These are phyloP conservation scores for Arthroderma uncinatum DNA, from an alignment of 2,329 filamentous ascomycete species.

Conservation along the genomic window DNA sequence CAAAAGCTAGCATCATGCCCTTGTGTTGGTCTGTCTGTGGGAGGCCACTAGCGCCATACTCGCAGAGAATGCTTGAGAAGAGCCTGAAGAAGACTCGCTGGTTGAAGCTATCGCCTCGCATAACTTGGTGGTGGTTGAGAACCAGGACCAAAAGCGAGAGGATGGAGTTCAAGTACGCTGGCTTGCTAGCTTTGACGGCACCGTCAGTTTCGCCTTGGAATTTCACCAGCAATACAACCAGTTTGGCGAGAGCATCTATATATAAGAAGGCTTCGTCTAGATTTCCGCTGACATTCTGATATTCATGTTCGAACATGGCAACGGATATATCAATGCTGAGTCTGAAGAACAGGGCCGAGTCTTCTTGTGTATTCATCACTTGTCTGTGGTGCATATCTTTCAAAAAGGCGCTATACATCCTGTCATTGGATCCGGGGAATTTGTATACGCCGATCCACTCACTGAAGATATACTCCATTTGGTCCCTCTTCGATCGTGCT, in stretches of 20 bases:
- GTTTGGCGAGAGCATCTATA: constrained; percentile 70
- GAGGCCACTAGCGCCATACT: constrained; percentile 51
- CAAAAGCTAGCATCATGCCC: constrained; percentile 61
- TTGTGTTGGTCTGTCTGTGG: constrained; percentile 51
- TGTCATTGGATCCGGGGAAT: constrained; percentile 64
- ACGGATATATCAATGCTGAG: constrained; percentile 70
- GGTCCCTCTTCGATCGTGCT: constrained; percentile 55
- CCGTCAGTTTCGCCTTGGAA: constrained; percentile 54
- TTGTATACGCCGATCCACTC: constrained; percentile 83
- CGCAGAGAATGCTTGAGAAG: constrained; percentile 71
- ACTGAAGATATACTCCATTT: constrained; percentile 89
- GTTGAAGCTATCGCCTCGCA: constrained; percentile 69
- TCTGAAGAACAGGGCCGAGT: constrained; percentile 68
- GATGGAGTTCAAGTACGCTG: constrained; percentile 64
- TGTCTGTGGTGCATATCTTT: constrained; percentile 68
- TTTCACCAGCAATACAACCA: constrained; percentile 65
- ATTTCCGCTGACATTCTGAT: constrained; percentile 49
- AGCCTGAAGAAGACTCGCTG: constrained; percentile 85
- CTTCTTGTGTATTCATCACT: constrained; percentile 62
- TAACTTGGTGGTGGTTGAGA: constrained; percentile 73
- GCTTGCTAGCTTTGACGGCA: constrained; percentile 51
- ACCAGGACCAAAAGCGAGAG: constrained; percentile 68
- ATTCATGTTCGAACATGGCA: constrained; percentile 62
- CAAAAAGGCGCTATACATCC: constrained; percentile 63
- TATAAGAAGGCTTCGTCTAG: constrained; percentile 51